A percentile compares a stretch with the other conserved stretches of the same genome.
phyloP scores from a whole-genome alignment of 495 filamentous ascomycete species.

The Podospora pseudopauciseta region DNA sequence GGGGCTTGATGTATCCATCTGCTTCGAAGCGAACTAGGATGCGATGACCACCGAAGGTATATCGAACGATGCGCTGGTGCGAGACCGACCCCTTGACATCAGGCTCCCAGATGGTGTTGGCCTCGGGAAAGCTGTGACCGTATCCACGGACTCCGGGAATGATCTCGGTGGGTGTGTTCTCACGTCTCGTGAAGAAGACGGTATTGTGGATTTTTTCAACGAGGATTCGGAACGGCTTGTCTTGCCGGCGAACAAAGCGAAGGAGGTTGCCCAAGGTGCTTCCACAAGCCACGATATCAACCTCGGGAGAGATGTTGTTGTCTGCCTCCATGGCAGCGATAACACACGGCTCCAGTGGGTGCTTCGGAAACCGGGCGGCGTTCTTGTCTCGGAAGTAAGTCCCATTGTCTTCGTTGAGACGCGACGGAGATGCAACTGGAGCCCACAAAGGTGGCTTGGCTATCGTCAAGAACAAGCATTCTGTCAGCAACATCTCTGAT shows the following conservation, averaged over 20 bases:
- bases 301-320: slow-evolving; percentile 21
- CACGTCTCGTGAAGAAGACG: slow-evolving; percentile 58
- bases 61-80: slow-evolving; percentile 60
- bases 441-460: slow-evolving; percentile 59
- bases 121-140: slow-evolving; percentile 63
- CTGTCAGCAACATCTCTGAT: background rate
- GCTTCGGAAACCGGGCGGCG: slow-evolving; percentile 51
- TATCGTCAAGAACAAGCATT: slow-evolving; percentile 17
- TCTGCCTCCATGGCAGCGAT: slow-evolving; percentile 27
- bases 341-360: slow-evolving; percentile 59
- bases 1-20: slow-evolving; percentile 52
- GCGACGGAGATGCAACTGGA: slow-evolving; percentile 37
- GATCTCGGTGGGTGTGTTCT: slow-evolving; percentile 50
- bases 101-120: slow-evolving; percentile 57
- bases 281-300: slow-evolving; percentile 62
- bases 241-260: slow-evolving; percentile 47
- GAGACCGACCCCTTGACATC: slow-evolving; percentile 51
- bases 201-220: slow-evolving; percentile 59
- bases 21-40: slow-evolving; percentile 57
- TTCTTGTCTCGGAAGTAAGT: slow-evolving; percentile 60
- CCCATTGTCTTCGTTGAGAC: slow-evolving; percentile 50
- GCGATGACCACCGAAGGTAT: slow-evolving; percentile 53
- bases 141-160: slow-evolving; percentile 55
- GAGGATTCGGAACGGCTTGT: slow-evolving; percentile 53
- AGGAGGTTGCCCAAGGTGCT: slow-evolving; percentile 56